A percentile compares a stretch with the other conserved stretches of the same genome.
phyloP scores from a whole-genome alignment of 2,329 filamentous ascomycete species.

The Diaporthe capsici region DNA sequence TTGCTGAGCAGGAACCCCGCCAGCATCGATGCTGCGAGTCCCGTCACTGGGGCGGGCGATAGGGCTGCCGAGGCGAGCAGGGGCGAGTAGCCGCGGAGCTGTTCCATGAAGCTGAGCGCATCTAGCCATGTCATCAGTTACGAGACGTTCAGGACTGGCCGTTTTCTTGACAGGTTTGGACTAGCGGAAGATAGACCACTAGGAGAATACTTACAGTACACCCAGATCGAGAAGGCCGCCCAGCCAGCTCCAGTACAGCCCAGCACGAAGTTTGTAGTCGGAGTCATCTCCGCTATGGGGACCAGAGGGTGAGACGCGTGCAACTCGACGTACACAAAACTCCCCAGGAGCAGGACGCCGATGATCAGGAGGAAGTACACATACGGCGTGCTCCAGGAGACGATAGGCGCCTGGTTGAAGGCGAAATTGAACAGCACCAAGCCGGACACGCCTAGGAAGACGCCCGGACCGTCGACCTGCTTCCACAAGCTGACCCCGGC shows the following conservation, averaged over 20 bases:
- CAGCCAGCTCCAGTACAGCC: constrained; percentile 60
- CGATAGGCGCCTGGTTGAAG: constrained; percentile 66
- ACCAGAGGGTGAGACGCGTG: constrained; percentile 61
- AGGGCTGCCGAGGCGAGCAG: constrained; percentile 61
- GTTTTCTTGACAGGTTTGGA: not conserved
- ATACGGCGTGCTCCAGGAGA: constrained; percentile 66
- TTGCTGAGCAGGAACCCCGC: constrained; percentile 59
- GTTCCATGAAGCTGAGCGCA: constrained; percentile 51
- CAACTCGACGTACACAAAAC: constrained; percentile 66
- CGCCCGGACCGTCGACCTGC: constrained; percentile 11
- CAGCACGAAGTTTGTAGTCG: constrained; percentile 63
- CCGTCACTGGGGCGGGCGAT: constrained; percentile 59
- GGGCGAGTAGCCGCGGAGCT: constrained; percentile 54
- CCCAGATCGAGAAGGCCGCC: constrained; percentile 58
- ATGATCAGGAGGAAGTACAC: constrained; percentile 66
- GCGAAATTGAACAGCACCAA: constrained; percentile 70
- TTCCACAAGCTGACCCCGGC: constrained; percentile 35
- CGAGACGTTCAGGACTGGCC: not conserved
- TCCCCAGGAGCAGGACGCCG: constrained; percentile 61
- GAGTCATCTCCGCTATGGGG: constrained; percentile 62
- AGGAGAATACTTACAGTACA: constrained; percentile 51
- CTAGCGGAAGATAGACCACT: not conserved
- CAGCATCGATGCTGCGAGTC: constrained; percentile 60
- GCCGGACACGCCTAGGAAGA: constrained; percentile 59
- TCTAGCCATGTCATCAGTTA: not conserved